These are phyloP conservation scores for Cyberlindnera mycetangii DNA, from an alignment of 805 yeast species.

Conservation along the genomic window DNA sequence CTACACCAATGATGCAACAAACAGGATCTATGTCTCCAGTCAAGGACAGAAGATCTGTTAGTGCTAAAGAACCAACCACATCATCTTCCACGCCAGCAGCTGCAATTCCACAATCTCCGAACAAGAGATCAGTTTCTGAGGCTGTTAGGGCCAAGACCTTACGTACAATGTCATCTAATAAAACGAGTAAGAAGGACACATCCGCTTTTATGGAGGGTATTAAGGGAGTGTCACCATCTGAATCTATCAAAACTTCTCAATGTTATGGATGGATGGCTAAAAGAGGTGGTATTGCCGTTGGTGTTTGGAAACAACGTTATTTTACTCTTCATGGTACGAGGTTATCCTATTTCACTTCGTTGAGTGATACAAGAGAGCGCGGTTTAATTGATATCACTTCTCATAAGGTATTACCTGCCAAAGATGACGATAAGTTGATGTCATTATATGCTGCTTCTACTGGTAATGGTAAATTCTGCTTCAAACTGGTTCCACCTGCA, in stretches of 20 bases:
- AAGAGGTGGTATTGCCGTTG: constrained; percentile 77
- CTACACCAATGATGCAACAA: constrained; percentile 17
- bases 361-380: constrained; percentile 78
- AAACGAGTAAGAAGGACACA: constrained; percentile 58
- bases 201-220: constrained; percentile 90
- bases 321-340: constrained; percentile 92
- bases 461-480: constrained; percentile 91
- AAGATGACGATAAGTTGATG: constrained; percentile 79
- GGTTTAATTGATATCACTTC: constrained; percentile 96
- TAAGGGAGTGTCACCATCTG: constrained; percentile 66
- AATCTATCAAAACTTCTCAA: constrained; percentile 72
- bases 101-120: constrained; percentile 17
- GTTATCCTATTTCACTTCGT: constrained; percentile 77
- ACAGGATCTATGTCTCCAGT: constrained; percentile 16
- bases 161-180: constrained; percentile 51
- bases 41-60: constrained; percentile 47
- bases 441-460: constrained; percentile 90
- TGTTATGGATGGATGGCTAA: constrained; percentile 96
- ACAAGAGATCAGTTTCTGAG: constrained; percentile 46
- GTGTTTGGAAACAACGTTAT: constrained; percentile 86
- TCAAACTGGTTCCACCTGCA: constrained; percentile 93
- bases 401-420: constrained; percentile 82
- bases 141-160: constrained; percentile 49
- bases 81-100: constrained; percentile 7
- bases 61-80: constrained; percentile 41